A percentile compares a stretch with the other conserved stretches of the same genome.
Conservation (phyloP, 139 green algal species). For the Desmodesmus armatus region DNA sequence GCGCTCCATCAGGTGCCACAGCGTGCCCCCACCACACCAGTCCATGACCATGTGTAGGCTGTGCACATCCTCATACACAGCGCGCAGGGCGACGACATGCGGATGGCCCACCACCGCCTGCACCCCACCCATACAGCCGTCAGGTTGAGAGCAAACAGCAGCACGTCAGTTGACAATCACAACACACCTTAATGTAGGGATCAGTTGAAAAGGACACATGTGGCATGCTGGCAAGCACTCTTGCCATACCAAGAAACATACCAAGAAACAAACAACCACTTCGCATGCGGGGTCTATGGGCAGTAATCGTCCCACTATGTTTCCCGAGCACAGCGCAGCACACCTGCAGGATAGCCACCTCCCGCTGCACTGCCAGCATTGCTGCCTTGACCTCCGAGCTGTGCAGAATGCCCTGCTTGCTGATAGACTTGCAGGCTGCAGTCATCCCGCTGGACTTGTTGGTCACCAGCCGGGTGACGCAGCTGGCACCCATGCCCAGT, state of each 20-base stretch:
- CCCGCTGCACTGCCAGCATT: constrained; percentile 27
- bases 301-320: no score
- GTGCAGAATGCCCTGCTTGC: constrained; percentile 19
- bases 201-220: no score
- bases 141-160: no score
- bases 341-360: constrained; percentile 35
- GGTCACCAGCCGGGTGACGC: constrained; percentile 53
- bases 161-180: no score
- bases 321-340: no score
- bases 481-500: constrained; percentile 4
- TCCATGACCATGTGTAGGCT: constrained; percentile 33
- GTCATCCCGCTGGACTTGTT: background rate
- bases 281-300: no score
- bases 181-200: no score
- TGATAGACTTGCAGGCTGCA: constrained; percentile 33
- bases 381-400: constrained; percentile 7
- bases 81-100: constrained; percentile 22
- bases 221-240: no score
- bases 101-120: no score
- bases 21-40: constrained; percentile 8
- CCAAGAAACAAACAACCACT: no score
- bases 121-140: no score
- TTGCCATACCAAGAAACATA: no score
- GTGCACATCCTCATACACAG: constrained; percentile 22
- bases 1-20: background rate